These are phyloP conservation scores for Gautieria morchelliformis DNA, from an alignment of 768 basidiomycete genomes.

Conservation along the genomic window DNA sequence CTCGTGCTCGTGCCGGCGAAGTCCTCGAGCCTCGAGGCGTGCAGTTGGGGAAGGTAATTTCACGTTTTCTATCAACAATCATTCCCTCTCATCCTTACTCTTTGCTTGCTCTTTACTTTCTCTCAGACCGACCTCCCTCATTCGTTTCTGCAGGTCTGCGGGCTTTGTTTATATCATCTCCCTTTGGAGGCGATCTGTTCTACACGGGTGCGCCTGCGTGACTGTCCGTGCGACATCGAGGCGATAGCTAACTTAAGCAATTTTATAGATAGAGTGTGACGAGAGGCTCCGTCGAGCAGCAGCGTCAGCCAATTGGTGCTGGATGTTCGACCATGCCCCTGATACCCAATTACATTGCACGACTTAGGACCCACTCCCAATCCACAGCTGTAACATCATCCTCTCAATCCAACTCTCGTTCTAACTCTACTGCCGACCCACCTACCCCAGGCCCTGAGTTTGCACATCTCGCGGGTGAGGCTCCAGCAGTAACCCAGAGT, in stretches of 20 bases:
- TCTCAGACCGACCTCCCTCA: not conserved
- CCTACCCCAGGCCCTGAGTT: not conserved
- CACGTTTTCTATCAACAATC: not conserved
- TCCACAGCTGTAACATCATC: not conserved
- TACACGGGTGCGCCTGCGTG: too few relatives aligned
- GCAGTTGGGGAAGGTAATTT: not conserved
- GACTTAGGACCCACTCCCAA: constrained; percentile 7
- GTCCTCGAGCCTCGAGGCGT: not conserved
- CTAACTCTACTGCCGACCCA: constrained; percentile 3
- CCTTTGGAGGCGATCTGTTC: too few relatives aligned
- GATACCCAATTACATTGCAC: constrained; percentile 8
- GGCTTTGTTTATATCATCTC: too few relatives aligned
- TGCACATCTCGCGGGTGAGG: not conserved
- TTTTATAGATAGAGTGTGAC: not conserved
- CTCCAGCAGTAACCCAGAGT: not conserved
- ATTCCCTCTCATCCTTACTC: not conserved
- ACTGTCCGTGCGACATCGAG: too few relatives aligned
- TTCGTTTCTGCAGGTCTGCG: not conserved
- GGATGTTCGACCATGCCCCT: constrained; percentile 3
- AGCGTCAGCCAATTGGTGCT: not conserved
- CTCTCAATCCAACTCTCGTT: not conserved
- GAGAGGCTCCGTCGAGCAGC: not conserved
- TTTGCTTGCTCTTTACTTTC: not conserved
- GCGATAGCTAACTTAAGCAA: not conserved
- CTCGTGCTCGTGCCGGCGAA: not conserved